Evolutionary conservation across 2,329 filamentous ascomycete species (phyloP).

Genomic region (Aspergillus fumigatiaffinis): DNA sequence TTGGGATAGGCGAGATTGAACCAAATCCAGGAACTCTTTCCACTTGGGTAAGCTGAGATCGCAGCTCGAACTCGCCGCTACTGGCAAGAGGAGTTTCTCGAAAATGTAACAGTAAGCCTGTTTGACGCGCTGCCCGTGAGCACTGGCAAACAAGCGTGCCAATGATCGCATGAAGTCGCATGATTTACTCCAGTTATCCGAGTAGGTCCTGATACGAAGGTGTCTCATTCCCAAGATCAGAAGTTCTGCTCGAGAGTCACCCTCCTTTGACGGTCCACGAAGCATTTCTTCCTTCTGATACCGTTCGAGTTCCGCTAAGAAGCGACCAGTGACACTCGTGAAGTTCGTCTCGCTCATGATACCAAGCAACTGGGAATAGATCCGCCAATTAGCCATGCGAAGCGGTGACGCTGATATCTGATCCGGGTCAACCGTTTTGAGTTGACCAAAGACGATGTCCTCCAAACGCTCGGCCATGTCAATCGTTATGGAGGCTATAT

Average conservation of each 20-base stretch:
- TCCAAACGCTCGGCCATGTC: slow-evolving; percentile 95
- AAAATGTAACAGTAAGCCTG: slow-evolving; percentile 91
- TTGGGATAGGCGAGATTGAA: slow-evolving; percentile 73
- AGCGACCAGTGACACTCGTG: slow-evolving; percentile 73
- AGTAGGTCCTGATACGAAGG: slow-evolving; percentile 70
- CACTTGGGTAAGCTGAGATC: slow-evolving; percentile 80
- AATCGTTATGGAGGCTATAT: slow-evolving; percentile 71
- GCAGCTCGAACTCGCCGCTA: slow-evolving; percentile 73
- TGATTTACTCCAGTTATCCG: slow-evolving; percentile 74
- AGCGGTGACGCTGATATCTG: slow-evolving; percentile 67
- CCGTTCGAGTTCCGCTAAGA: slow-evolving; percentile 73
- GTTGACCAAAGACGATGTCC: slow-evolving; percentile 92
- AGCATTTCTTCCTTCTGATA: slow-evolving; percentile 68
- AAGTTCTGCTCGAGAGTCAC: slow-evolving; percentile 77
- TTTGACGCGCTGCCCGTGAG: slow-evolving; percentile 86
- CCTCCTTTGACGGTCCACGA: slow-evolving; percentile 50
- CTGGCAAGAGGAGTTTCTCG: slow-evolving; percentile 77
- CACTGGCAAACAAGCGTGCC: slow-evolving; percentile 75
- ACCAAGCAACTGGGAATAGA: slow-evolving; percentile 90
- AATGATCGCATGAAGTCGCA: slow-evolving; percentile 84
- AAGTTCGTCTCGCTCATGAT: slow-evolving; percentile 95
- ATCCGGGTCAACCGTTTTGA: slow-evolving; percentile 83
- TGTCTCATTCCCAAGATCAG: slow-evolving; percentile 90
- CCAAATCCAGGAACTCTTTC: slow-evolving; percentile 75
- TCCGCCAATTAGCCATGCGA: slow-evolving; percentile 90